Percentiles rank a stretch among this genome's conserved stretches.
These are phyloP conservation scores for Colletotrichum sp. DNA, from an alignment of 2,329 filamentous ascomycete species.

Conservation along the genomic window DNA sequence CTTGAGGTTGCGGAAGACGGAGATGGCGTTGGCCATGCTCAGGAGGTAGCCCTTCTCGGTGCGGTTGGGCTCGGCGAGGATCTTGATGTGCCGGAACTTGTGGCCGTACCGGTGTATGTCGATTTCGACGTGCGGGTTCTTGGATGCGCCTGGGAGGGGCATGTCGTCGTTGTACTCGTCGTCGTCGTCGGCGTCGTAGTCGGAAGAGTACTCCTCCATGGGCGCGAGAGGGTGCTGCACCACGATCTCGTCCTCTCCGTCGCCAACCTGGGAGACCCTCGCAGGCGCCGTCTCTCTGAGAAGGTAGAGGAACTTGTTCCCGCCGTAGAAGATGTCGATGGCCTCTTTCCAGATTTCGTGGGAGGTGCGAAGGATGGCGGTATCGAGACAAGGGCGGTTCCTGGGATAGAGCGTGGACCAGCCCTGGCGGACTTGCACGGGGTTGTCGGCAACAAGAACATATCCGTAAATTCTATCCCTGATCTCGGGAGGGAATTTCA, in stretches of 20 bases:
- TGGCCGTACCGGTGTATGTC: constrained; percentile 41
- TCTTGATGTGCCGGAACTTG: constrained; percentile 44
- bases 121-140: constrained; percentile 30
- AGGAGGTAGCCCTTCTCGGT: constrained; percentile 26
- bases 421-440: constrained; percentile 36
- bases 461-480: constrained; percentile 33
- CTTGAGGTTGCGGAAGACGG: constrained; percentile 33
- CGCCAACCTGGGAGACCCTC: constrained; percentile 11
- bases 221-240: neutral
- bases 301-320: constrained; percentile 53
- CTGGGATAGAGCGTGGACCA: constrained; percentile 38
- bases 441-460: constrained; percentile 33
- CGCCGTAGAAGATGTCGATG: constrained; percentile 47
- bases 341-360: constrained; percentile 40
- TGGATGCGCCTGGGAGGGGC: neutral
- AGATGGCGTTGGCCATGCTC: constrained; percentile 40
- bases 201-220: neutral
- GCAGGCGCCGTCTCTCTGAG: constrained; percentile 42
- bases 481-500: constrained; percentile 32
- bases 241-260: constrained; percentile 17
- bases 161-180: neutral
- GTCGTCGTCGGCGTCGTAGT: neutral
- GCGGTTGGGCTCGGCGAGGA: constrained; percentile 50
- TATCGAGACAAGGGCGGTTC: constrained; percentile 19
- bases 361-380: constrained; percentile 42